phyloP scores from a whole-genome alignment of 192 early-diverging fungal species.

The Coemansia sp. region DNA sequence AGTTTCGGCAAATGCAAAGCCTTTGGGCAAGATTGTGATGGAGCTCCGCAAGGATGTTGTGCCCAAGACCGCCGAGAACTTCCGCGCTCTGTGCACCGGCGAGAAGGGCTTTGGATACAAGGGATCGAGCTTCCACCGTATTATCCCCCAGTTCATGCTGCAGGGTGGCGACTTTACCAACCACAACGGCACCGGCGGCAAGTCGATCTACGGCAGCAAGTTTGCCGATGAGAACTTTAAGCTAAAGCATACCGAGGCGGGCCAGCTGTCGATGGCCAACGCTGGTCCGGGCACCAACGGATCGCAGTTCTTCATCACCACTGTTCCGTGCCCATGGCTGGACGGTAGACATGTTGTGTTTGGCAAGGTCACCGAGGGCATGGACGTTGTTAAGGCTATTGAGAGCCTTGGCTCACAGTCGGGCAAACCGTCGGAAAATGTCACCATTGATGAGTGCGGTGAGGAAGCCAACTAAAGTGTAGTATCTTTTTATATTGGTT shows the following conservation, averaged over 20 bases:
- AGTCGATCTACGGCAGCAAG: conserved; percentile 79
- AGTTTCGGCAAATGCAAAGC: conserved; percentile 28
- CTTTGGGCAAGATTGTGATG: conserved; percentile 42
- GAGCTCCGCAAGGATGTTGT: conserved; percentile 71
- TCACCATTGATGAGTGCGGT: conserved; percentile 69
- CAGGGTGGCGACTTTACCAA: conserved; percentile 89
- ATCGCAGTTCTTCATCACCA: conserved; percentile 84
- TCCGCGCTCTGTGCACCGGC: conserved; percentile 65
- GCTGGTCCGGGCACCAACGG: conserved; percentile 78
- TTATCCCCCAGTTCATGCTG: conserved; percentile 86
- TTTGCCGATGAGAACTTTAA: conserved; percentile 79
- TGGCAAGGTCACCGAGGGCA: conserved; percentile 71
- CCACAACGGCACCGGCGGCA: conserved; percentile 79
- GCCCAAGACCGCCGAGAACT: conserved; percentile 96
- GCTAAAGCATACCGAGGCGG: conserved; percentile 66
- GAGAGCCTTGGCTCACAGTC: conserved; percentile 58
- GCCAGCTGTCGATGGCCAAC: conserved; percentile 81
- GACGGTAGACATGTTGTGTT: conserved; percentile 80
- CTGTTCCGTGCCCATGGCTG: conserved; percentile 68
- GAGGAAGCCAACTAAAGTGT: neutral
- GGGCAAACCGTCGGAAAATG: conserved; percentile 61
- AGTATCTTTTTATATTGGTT: neutral
- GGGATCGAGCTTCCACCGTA: conserved; percentile 82
- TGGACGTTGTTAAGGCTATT: conserved; percentile 73
- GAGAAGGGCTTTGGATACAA: conserved; percentile 59